Base-by-base conservation (phyloP, 176 grass and related monocot species). In the Lolium rigidum region DNA sequence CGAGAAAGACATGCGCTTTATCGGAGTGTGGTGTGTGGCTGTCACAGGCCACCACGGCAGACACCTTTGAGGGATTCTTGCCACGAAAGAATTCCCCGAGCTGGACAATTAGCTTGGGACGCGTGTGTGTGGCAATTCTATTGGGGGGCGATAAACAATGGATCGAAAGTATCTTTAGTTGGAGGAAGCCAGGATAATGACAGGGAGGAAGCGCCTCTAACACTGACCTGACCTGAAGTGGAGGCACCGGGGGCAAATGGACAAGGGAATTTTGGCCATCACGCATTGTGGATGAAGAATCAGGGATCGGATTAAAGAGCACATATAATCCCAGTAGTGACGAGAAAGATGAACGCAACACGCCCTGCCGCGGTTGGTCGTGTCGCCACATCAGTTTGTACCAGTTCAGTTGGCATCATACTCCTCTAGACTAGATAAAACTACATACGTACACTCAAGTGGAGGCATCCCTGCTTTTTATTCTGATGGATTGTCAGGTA, bases 181-280 rank as follows among this genome's bases (percentile, higher is more conserved):
- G n/a, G 70, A 49, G 70, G 44, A 73, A 73, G 70, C 38, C 72
- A 24, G 14, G 88, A 93, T 87, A 49, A 81, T 90, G 89, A 94
- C 94, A 96, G 61, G 91, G 87, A 90, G 90, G 87, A 93, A 86
- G 78, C 85, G 86, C 77, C 82, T 74, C 50, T 46, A 17, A 1
- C 39, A 39, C 89, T 41, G 39, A 41, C 39, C 39, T 91, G 81
- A 66, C 68, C 83, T 79, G 84, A 79, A 90, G 52, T 82, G 78
- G 88, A 86, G 62, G 60, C 70, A 28, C 50, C 3, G 50, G 50
- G 13, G n/a, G 28, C 26, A 64, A 78, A 72, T 85, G 31, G 86
- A 91, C 90, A 77, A 70, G 70, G 56, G 70, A 78, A 72, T 63
- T 84, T 91, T 71, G 86, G 77, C 18, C 77, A 79, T 69, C 43